Evolutionary conservation across 371 early-diverging fungal genomes (phyloP), one percentile per base, ranked within the genome.

Genomic region (Rhizopus stolonifer): DNA sequence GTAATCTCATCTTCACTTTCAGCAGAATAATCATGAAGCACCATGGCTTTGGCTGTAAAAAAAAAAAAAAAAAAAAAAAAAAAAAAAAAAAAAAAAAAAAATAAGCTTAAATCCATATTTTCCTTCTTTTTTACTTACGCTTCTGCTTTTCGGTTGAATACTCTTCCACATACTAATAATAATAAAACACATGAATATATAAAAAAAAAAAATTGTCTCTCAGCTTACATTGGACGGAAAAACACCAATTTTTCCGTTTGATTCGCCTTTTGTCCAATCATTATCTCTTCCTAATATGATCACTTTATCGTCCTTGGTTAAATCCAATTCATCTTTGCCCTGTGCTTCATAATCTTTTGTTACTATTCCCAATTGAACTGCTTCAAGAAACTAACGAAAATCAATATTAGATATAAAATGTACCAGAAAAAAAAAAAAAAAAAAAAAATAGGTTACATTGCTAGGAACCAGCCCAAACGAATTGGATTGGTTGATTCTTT

Each of bases 181-280:
- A 9, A 19, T 5, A 46, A 21, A 10, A 22, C 21, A 10, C 21
- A 9, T 9, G 31, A 6, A 13, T 18, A 45, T 26, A 31, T 22
- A n/a, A n/a, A n/a, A n/a, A n/a, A n/a, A n/a, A n/a, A n/a, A n/a
- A n/a, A n/a, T n/a, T 24, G 21, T 23, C 3, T 4, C 22, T 23
- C 13, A n/a, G 19, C 47, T 53, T 77, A 84, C 79, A 68, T 82
- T 79, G 33, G 79, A 78, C 13, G 90, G 91, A 64, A 88, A 85
- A 33, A 70, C 65, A 29, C 91, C 91, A 14, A 73, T 60, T 43
- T 75, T 79, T 44, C 89, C 89, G 58, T 87, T 82, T 51, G 81
- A 58, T 57, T 82, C 86, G 38, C 89, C 91, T 46, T 74, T 64
- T 69, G 77, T 76, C 84, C 86, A 88, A 21, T 42, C 19, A 19